Evolutionary conservation across 2,329 filamentous ascomycete genomes (phyloP), one percentile per base, ranked within the genome.

Genomic region (Botryotinia convoluta): DNA sequence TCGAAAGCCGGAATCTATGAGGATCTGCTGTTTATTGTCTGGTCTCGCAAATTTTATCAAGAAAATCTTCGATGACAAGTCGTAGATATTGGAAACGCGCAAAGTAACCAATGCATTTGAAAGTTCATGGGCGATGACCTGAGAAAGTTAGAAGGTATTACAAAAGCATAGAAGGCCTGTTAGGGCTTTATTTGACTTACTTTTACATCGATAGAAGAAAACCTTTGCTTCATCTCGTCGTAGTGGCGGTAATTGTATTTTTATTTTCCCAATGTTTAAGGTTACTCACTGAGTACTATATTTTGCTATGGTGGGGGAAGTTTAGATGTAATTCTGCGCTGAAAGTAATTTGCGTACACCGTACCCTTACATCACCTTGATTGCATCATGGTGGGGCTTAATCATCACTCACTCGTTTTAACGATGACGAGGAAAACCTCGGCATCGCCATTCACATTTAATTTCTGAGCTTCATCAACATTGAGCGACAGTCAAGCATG

Each of bases 71-170:
- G 94, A 94, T 75, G 94, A 97, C 74, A 99, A 89, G 82, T 99
- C 96, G 85, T 99, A 98, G 82, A 98, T 91, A 81, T 99, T 99
- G 75, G 93, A 90, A 69, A 98, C 88, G 76, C 96, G 93, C 75
- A 98, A 87, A 74, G 90, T 89, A 74, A 92, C 89, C 71, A 99
- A 87, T 76, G 87, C 89, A 76, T 88, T 86, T 74, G 94, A 91
- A 75, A 99, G 92, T 87, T 99, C 96, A 82, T 97, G 93, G 73
- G 94, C 92, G 81, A 98, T 97, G 83, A 97, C 94, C 93, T 97
- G 42, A 16, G 32, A 22, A 37, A 60, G 51, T 72, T 69, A 72
- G 42, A 37, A 18, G 12, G 12, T 8, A 54, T 5, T 14, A 32
- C 5, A 16, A 44, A 45, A 18, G 60, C 37, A 75, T 70, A 76